phyloP scores from a whole-genome alignment of 331 rosid genomes.

The Cydonia oblonga region DNA sequence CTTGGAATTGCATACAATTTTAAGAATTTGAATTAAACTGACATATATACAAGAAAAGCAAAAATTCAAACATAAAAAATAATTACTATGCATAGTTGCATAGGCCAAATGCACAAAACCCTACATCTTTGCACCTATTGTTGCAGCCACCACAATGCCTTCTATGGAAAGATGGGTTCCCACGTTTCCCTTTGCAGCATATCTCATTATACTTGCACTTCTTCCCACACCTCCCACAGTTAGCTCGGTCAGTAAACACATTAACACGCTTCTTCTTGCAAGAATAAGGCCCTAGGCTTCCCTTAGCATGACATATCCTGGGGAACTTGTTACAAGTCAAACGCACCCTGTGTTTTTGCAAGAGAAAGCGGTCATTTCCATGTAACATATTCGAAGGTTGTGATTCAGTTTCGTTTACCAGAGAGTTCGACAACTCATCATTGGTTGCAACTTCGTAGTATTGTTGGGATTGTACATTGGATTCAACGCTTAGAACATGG shows the following conservation, averaged over 20 bases:
- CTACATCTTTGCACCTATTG: conserved; percentile 5
- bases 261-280: conserved; percentile 12
- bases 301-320: too few species aligned
- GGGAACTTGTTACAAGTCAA: neutral
- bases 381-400: neutral
- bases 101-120: conserved; percentile 22
- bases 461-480: neutral
- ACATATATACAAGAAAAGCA: neutral
- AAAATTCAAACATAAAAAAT: neutral
- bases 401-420: neutral
- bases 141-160: conserved; percentile 19
- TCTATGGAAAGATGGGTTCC: conserved; percentile 13
- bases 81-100: conserved; percentile 8
- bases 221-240: conserved; percentile 21
- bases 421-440: neutral
- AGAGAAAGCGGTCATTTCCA: neutral
- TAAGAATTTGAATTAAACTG: neutral
- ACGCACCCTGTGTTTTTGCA: neutral
- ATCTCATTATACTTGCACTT: conserved; percentile 17
- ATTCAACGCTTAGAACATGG: neutral
- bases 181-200: conserved; percentile 17
- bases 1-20: neutral
- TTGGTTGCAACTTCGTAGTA: neutral
- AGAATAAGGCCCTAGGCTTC: too few species aligned
- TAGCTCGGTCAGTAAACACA: neutral